Evolutionary conservation across 2,329 filamentous ascomycete species (phyloP).

Genomic region (Pseudogymnoascus sp.): DNA sequence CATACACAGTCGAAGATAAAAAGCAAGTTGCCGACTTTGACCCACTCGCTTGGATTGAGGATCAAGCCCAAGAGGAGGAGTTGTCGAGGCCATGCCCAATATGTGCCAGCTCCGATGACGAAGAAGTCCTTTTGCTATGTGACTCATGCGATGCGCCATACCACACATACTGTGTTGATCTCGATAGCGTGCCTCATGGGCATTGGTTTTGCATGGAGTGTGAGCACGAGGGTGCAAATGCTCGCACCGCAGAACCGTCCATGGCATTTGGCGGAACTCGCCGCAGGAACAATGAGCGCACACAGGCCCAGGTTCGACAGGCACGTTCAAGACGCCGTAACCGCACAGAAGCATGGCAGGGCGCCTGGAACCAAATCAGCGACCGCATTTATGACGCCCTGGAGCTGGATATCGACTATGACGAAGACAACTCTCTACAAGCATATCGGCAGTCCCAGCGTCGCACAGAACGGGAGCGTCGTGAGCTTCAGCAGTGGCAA

Average conservation of each 20-base stretch:
- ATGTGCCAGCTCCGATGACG: slow-evolving; percentile 71
- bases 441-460: slow-evolving; percentile 46
- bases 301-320: slow-evolving; percentile 44
- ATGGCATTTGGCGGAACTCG: slow-evolving; percentile 21
- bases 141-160: slow-evolving; percentile 84
- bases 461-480: slow-evolving; percentile 41
- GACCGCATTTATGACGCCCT: slow-evolving; percentile 56
- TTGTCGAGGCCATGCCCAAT: slow-evolving; percentile 69
- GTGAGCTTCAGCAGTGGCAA: slow-evolving; percentile 66
- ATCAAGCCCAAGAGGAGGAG: slow-evolving; percentile 64
- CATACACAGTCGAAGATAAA: slow-evolving; percentile 66
- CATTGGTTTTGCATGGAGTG: slow-evolving; percentile 92
- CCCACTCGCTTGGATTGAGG: slow-evolving; percentile 62
- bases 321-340: slow-evolving; percentile 45
- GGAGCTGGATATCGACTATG: slow-evolving; percentile 74
- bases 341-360: slow-evolving; percentile 80
- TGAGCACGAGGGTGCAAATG: slow-evolving; percentile 35
- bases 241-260: slow-evolving; percentile 28
- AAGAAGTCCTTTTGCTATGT: slow-evolving; percentile 80
- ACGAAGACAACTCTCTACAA: slow-evolving; percentile 56
- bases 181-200: slow-evolving; percentile 66
- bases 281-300: slow-evolving; percentile 35
- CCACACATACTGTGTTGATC: slow-evolving; percentile 84
- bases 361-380: slow-evolving; percentile 64
- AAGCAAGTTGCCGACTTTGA: slow-evolving; percentile 88